phyloP scores from a whole-genome alignment of 306 rosid genomes.

The Canavalia gladiata region DNA sequence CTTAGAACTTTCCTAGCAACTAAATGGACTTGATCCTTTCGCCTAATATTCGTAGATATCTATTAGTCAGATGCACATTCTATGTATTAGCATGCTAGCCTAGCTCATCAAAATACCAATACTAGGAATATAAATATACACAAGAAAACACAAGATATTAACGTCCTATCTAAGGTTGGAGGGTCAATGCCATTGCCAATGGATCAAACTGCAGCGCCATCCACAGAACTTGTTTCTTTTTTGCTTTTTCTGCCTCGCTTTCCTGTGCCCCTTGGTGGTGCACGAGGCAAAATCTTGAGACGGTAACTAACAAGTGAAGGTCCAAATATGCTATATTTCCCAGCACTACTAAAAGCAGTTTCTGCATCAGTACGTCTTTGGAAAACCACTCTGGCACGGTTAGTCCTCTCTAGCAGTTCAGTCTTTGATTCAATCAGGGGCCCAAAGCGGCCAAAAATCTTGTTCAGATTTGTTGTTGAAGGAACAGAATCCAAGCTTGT shows the following conservation, averaged over 20 bases:
- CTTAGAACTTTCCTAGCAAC: slow-evolving; percentile 4
- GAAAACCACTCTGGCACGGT: slow-evolving; percentile 79
- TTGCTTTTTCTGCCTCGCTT: slow-evolving; percentile 55
- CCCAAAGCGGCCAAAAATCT: slow-evolving; percentile 68
- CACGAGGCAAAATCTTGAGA: slow-evolving; percentile 67
- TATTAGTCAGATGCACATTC: slow-evolving; percentile 45
- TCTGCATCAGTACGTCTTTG: slow-evolving; percentile 68
- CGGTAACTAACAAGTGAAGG: slow-evolving; percentile 82
- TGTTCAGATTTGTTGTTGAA: slow-evolving; percentile 65
- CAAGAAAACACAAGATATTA: slow-evolving; percentile 24
- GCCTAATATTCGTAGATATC: slow-evolving; percentile 34
- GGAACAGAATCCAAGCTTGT: slow-evolving; percentile 67
- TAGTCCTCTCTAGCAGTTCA: slow-evolving; percentile 68
- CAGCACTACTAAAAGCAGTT: slow-evolving; percentile 86
- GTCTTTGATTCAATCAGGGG: slow-evolving; percentile 73
- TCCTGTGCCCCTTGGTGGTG: slow-evolving; percentile 46
- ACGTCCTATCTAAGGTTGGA: not conserved
- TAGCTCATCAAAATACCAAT: slow-evolving; percentile 38
- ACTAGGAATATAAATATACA: slow-evolving; percentile 23
- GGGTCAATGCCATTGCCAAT: slow-evolving; percentile 20
- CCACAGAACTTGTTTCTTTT: slow-evolving; percentile 38
- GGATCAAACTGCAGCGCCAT: slow-evolving; percentile 50
- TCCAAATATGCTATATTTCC: slow-evolving; percentile 84
- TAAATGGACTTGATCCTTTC: slow-evolving; percentile 29
- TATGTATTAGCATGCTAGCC: slow-evolving; percentile 49